Evolutionary conservation across 495 filamentous ascomycete genomes (phyloP), one percentile per base, ranked within the genome.

Genomic region (Xylaria cubensis): DNA sequence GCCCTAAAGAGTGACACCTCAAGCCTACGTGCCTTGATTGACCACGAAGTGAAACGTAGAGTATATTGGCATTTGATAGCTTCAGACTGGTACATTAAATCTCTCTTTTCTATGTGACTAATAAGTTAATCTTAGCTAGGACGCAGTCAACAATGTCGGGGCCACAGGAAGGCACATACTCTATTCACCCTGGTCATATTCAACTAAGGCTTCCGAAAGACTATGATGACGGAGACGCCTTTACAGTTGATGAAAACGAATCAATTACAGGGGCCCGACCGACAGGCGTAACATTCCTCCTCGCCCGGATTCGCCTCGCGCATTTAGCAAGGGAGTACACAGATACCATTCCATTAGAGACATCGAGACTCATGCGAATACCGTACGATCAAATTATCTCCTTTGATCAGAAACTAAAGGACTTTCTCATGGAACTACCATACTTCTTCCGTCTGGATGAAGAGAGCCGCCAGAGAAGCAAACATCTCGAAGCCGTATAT

Each of bases 121-220:
- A 61, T 82, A 87, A 70, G 61, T 81, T 15, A 84, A 63, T 3
- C 10, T 12, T 29, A 24, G 61, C 39, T 51, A 69, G 69, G 62
- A 44, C 64, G 12, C 63, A 75, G 3, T 70, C 75, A 46, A 39
- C 72, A 17, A 51, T 72, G n/a, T 70, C 67, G 32, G 86, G 86
- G n/a, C 86, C 86, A 2, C 84, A 87, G 58, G 85, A 87, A 58
- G 81, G 82, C 67, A 86, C 80, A 7, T 88, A 87, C 70, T 74
- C 80, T 4, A 81, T 87, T 17, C 77, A 83, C 42, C 83, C 82
- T 2, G 72, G 76, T 15, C 85, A 87, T 41, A 82, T 88, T 74
- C 76, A 81, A 19, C 81, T 86, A 24, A 76, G 80, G 2, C 71
- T 77, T 66, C 85, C 84, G 2, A 74, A 70, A 63, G 75, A 80